Base-by-base conservation (phyloP, 129 eudicot genomes). In the Flaveria sonorensis region DNA sequence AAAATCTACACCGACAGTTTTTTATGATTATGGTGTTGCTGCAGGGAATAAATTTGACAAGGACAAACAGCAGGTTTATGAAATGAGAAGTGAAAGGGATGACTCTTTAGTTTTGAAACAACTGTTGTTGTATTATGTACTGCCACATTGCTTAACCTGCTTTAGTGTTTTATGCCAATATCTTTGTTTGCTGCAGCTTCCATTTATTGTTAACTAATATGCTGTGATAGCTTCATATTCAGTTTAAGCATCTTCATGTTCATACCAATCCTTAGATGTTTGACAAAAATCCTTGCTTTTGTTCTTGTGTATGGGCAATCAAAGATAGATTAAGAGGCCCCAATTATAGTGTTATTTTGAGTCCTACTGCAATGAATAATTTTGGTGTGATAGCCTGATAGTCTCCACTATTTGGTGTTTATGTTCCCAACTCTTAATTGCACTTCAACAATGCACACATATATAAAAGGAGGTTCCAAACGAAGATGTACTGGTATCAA, bases 1-100 rank as follows among this genome's bases (percentile, higher is more conserved):
- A 15, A 51, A 51, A 16, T 51, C 16, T 14, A 26, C 39, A 60
- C 67, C 24, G 30, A 63, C 68, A 30, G 19, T 7, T 63, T 28
- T 30, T 63, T 2, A 63, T 63, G 69, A 61, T 63, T 30, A 13
- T 52, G 5, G 56, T 4, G n/a, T 50, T 50, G 56, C 18, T 60
- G 69, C 69, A 63, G 69, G 69, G 69, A 63, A 20, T 63, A 63
- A 28, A 61, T 4, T n/a, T 52, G 20, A 52, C 59, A 15, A 56
- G 28, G 69, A 32, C 46, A 30, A 32, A 15, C 21, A 15, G 30
- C 46, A 30, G 21, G 11, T 32, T 16, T 32, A 32, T 26, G 30
- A 43, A 63, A 30, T 32, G 46, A 63, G 69, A 63, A 63, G 69
- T 63, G 42, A 24, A 61, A 26, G 67, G 67, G 65, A 59, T 14